phyloP scores from a whole-genome alignment of 768 basidiomycete genomes.

The Tylopilus sp. region DNA sequence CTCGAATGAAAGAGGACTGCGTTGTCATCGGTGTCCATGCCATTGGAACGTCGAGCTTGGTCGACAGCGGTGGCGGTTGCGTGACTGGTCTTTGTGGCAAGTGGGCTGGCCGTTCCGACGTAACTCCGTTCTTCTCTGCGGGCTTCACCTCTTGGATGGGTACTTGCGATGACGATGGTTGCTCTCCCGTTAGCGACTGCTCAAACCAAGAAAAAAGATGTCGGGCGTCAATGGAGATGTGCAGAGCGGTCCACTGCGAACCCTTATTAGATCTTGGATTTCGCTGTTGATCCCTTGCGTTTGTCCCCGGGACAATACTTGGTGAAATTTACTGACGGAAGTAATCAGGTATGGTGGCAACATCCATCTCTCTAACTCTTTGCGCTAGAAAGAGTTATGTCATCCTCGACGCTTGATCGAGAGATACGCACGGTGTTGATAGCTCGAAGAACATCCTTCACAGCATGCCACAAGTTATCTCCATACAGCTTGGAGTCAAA shows the following conservation, averaged over 20 bases:
- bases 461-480: conserved; percentile 21
- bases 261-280: conserved; percentile 48
- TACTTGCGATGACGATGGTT: conserved; percentile 16
- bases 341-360: conserved; percentile 39
- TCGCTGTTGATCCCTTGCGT: conserved; percentile 26
- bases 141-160: conserved; percentile 11
- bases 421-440: conserved; percentile 26
- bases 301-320: conserved; percentile 24
- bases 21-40: conserved; percentile 7
- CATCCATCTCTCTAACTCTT: conserved; percentile 40
- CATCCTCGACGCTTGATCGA: conserved; percentile 5
- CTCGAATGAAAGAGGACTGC: conserved; percentile 13
- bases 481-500: conserved; percentile 25
- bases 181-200: conserved; percentile 37
- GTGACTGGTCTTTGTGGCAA: conserved; percentile 23
- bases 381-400: conserved; percentile 39
- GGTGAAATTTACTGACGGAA: conserved; percentile 31
- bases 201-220: conserved; percentile 39
- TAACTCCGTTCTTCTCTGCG: conserved; percentile 11
- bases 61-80: conserved; percentile 10
- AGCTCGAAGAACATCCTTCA: conserved; percentile 20
- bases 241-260: conserved; percentile 48
- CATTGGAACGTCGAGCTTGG: conserved; percentile 14
- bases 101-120: conserved; percentile 24
- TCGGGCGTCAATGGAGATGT: conserved; percentile 37